A percentile compares a stretch with the other conserved stretches of the same genome.
phyloP scores from a whole-genome alignment of 2,329 filamentous ascomycete genomes.

The Diatrype stigma region DNA sequence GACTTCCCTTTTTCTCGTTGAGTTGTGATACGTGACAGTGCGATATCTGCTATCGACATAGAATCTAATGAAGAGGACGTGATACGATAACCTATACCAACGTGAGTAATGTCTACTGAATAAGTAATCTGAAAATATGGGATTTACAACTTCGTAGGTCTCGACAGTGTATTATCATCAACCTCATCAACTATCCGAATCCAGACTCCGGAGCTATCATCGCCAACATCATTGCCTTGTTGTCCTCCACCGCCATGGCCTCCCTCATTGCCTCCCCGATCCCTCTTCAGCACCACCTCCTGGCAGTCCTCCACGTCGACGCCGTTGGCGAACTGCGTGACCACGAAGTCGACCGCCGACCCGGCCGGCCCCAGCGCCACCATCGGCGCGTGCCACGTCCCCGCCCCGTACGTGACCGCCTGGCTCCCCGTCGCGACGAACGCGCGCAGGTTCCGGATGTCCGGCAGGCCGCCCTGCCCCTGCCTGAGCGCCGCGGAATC shows the following conservation, averaged over 20 bases:
- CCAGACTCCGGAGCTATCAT: conserved; percentile 17
- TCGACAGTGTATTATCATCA: conserved; percentile 1
- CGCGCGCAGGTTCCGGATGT: conserved; percentile 64
- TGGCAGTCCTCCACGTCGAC: conserved; percentile 83
- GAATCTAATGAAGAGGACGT: too few relatives aligned
- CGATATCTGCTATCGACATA: too few relatives aligned
- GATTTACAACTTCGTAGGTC: conserved; percentile 12
- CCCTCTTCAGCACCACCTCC: conserved; percentile 48
- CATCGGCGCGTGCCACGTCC: conserved; percentile 97
- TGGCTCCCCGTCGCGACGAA: conserved; percentile 76
- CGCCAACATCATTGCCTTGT: background rate
- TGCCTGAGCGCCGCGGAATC: too few relatives aligned
- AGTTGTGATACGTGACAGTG: background rate
- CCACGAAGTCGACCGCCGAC: conserved; percentile 74
- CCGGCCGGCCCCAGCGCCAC: conserved; percentile 64
- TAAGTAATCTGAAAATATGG: background rate
- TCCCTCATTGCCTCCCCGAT: conserved; percentile 30
- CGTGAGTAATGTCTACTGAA: background rate
- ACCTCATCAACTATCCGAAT: conserved; percentile 12
- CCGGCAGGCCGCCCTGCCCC: conserved; percentile 70
- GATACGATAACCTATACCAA: background rate
- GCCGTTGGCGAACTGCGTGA: conserved; percentile 84
- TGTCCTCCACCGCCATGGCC: conserved; percentile 21
- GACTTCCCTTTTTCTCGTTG: background rate
- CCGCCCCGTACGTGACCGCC: conserved; percentile 86